Conservation (phyloP, 257 asterid genomes). For the Handroanthus guayacan region DNA sequence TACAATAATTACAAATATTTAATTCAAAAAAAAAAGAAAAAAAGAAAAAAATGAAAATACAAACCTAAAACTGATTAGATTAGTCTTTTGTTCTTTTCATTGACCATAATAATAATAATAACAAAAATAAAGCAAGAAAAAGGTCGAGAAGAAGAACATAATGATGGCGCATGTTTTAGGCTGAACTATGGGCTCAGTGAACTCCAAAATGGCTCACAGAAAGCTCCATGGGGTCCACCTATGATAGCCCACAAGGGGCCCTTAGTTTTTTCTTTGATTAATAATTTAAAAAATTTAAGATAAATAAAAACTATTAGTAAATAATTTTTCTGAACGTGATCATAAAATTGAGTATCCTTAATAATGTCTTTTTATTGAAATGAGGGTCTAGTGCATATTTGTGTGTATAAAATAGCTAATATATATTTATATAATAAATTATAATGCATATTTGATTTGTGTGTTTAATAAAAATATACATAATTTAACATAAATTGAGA, state of each 20-base stretch:
- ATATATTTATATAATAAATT: too few species aligned
- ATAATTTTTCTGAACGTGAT: too few species aligned
- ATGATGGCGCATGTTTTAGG: constrained; percentile 52
- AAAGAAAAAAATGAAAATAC: background rate
- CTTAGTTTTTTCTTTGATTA: background rate
- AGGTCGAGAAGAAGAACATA: constrained; percentile 18
- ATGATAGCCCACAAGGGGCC: background rate
- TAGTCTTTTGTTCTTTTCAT: constrained; percentile 23
- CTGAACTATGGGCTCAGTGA: constrained; percentile 33
- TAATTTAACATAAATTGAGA: too few species aligned
- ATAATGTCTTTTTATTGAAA: too few species aligned
- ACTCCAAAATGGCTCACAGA: constrained; percentile 36
- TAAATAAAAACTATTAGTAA: too few species aligned
- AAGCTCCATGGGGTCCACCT: constrained; percentile 21
- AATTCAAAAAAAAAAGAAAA: background rate
- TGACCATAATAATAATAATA: constrained; percentile 11
- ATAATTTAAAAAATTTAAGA: background rate
- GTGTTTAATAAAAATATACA: too few species aligned
- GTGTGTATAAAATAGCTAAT: too few species aligned
- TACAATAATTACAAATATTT: constrained; percentile 26
- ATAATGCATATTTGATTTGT: too few species aligned
- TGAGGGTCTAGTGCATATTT: too few species aligned
- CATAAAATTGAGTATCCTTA: too few species aligned
- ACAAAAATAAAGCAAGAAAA: background rate
- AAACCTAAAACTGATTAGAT: constrained; percentile 5